Percentiles rank a stretch among this genome's conserved stretches.
Evolutionary conservation across 1,139 yeast species (phyloP).

Genomic region (Sugiyamaella castrensis): DNA sequence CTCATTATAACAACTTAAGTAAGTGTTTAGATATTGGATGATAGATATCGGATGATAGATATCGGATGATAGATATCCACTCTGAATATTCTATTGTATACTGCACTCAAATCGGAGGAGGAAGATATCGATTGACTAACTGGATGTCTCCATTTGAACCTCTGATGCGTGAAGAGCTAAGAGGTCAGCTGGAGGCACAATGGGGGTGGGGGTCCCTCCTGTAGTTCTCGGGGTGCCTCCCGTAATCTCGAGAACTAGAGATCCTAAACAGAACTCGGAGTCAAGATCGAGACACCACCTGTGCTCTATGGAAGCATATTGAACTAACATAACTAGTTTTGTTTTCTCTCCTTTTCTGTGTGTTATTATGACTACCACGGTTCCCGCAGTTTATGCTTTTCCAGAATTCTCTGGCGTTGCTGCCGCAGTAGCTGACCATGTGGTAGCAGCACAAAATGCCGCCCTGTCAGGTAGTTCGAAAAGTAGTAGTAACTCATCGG

Average conservation of each 20-base stretch:
- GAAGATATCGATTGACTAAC: too few species aligned
- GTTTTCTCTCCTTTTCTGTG: background rate
- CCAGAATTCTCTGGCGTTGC: slow-evolving; percentile 89
- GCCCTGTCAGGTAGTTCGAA: slow-evolving; percentile 40
- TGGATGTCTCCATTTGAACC: background rate
- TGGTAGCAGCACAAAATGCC: slow-evolving; percentile 77
- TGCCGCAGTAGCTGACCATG: slow-evolving; percentile 92
- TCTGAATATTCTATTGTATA: background rate
- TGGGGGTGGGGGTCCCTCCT: too few species aligned
- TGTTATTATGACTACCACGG: slow-evolving; percentile 77
- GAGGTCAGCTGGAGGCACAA: slow-evolving; percentile 5
- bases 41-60: slow-evolving; percentile 25
- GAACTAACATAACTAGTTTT: background rate
- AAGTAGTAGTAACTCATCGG: background rate
- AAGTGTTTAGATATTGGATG: slow-evolving; percentile 14
- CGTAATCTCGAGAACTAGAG: background rate
- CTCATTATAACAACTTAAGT: too few species aligned
- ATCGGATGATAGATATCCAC: slow-evolving; percentile 8
- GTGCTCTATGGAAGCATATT: too few species aligned
- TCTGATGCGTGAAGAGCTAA: slow-evolving; percentile 4
- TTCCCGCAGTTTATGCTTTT: slow-evolving; percentile 86
- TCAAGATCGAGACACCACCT: background rate
- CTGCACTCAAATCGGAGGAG: background rate
- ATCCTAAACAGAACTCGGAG: too few species aligned
- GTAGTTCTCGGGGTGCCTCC: too few species aligned